Evolutionary conservation across 2,329 filamentous ascomycete genomes (phyloP).

Genomic region (Pseudogymnoascus sp.): DNA sequence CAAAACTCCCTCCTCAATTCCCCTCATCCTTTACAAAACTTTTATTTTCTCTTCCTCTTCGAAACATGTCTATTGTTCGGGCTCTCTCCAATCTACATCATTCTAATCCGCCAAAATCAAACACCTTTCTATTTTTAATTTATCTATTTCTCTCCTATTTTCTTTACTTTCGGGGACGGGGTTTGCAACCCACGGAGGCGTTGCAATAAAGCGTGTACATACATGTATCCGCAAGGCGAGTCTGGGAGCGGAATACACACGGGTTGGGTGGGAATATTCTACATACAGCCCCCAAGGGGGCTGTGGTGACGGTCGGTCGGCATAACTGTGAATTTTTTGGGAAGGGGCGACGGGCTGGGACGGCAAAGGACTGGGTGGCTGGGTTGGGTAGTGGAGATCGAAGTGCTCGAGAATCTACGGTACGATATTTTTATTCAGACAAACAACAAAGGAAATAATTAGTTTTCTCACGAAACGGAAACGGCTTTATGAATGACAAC

Average conservation of each 20-base stretch:
- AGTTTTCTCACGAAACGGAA: no score
- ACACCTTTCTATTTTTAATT: background rate
- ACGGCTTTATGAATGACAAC: no score
- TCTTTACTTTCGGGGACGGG: background rate
- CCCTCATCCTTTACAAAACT: background rate
- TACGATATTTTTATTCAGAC: no score
- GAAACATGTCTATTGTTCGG: background rate
- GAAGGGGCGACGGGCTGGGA: no score
- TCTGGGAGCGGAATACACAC: no score
- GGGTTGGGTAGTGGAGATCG: no score
- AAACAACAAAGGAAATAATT: no score
- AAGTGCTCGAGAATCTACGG: no score
- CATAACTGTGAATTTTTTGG: no score
- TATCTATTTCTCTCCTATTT: no score
- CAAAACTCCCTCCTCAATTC: background rate
- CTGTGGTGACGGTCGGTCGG: background rate
- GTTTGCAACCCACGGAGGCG: background rate
- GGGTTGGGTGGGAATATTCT: background rate
- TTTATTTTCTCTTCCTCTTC: background rate
- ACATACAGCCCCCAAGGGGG: background rate
- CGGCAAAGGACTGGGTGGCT: no score
- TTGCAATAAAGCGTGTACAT: background rate
- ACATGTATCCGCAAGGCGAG: no score
- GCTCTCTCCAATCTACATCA: background rate
- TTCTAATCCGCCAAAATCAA: background rate